Evolutionary conservation across 2,329 filamentous ascomycete genomes (phyloP).

Genomic region (Sclerotinia nivalis): DNA sequence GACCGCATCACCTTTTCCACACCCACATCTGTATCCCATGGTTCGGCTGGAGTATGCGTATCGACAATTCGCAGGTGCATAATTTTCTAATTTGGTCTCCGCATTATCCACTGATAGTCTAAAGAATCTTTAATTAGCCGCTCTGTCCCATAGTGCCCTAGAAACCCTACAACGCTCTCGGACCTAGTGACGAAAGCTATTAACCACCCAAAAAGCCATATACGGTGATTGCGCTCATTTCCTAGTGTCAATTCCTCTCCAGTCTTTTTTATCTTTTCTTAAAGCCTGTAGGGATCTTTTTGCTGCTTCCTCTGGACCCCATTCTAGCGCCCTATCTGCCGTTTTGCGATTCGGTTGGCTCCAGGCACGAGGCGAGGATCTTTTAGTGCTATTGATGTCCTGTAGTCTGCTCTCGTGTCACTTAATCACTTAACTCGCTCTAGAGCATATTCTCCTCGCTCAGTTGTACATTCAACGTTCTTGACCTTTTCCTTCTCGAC

Average conservation of each 20-base stretch:
- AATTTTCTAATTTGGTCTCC: conserved; percentile 38
- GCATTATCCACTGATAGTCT: conserved; percentile 47
- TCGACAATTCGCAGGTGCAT: conserved; percentile 15
- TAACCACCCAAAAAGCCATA: conserved; percentile 41
- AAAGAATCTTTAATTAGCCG: conserved; percentile 47
- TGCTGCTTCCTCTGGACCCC: conserved; percentile 36
- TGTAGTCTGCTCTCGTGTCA: conserved; percentile 29
- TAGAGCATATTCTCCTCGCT: conserved; percentile 21
- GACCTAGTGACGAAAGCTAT: conserved; percentile 34
- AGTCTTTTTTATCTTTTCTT: conserved; percentile 30
- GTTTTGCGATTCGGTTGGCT: conserved; percentile 21
- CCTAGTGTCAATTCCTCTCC: conserved; percentile 38
- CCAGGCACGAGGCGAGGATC: conserved; percentile 18
- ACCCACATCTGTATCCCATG: conserved; percentile 36
- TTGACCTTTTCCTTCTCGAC: conserved; percentile 31
- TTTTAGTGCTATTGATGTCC: conserved; percentile 25
- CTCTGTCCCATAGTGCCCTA: conserved; percentile 40
- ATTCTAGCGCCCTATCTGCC: conserved; percentile 36
- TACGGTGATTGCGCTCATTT: conserved; percentile 39
- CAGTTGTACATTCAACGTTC: conserved; percentile 33
- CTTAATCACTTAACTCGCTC: conserved; percentile 7
- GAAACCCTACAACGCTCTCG: conserved; percentile 31
- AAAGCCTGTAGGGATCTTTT: conserved; percentile 35
- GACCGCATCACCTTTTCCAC: conserved; percentile 47
- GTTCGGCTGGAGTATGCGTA: conserved; percentile 45